These are phyloP conservation scores for Suillus sp. DNA, from an alignment of 768 basidiomycete species.

Conservation along the genomic window DNA sequence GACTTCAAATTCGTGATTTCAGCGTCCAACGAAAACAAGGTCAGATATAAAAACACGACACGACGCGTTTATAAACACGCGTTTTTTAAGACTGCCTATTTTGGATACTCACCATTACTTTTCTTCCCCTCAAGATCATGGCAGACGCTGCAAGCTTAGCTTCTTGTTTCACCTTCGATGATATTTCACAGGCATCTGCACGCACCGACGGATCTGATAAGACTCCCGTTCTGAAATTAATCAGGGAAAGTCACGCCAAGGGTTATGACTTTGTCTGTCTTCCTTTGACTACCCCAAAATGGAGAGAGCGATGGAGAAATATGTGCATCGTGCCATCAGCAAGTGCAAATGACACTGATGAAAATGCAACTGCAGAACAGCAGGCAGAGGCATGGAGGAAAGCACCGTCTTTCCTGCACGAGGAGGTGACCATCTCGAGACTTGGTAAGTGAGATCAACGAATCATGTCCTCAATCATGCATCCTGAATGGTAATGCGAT, in stretches of 20 bases:
- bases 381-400: slow-evolving; percentile 87
- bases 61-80: slow-evolving; percentile 5
- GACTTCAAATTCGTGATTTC: not conserved
- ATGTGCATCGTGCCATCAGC: slow-evolving; percentile 77
- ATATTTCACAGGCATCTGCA: slow-evolving; percentile 39
- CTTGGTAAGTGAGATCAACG: slow-evolving; percentile 50
- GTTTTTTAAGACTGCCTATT: not conserved
- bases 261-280: slow-evolving; percentile 79
- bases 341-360: slow-evolving; percentile 37
- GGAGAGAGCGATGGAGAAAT: slow-evolving; percentile 85
- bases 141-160: slow-evolving; percentile 33
- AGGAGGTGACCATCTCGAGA: slow-evolving; percentile 88
- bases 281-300: slow-evolving; percentile 86
- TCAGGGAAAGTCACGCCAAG: slow-evolving; percentile 54
- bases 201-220: slow-evolving; percentile 29
- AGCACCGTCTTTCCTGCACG: slow-evolving; percentile 72
- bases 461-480: slow-evolving; percentile 19
- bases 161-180: slow-evolving; percentile 34
- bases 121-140: slow-evolving; percentile 19
- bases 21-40: not conserved
- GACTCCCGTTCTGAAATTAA: slow-evolving; percentile 54
- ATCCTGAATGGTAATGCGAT: slow-evolving; percentile 20
- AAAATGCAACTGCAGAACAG: slow-evolving; percentile 50
- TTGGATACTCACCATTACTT: not conserved
- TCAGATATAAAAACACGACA: slow-evolving; percentile 3